These are phyloP conservation scores for Gossypium laxum DNA, from an alignment of 441 rosid genomes.

Conservation along the genomic window DNA sequence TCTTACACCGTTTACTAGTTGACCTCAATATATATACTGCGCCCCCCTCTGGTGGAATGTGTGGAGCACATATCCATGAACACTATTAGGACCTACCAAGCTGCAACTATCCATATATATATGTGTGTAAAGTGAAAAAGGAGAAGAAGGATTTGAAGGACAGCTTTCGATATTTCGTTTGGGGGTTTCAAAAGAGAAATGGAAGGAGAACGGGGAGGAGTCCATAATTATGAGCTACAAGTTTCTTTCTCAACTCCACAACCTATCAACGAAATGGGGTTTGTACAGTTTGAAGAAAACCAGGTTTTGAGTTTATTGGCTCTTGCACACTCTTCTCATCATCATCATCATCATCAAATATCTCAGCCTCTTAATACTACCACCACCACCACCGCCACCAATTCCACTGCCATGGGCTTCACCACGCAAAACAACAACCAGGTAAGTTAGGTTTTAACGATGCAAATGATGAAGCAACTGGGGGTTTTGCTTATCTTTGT, in stretches of 20 bases:
- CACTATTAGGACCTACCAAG: not conserved
- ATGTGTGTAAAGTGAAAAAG: too few species aligned
- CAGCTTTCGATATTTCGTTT: not conserved
- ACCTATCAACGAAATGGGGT: slow-evolving; percentile 53
- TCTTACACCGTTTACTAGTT: not conserved
- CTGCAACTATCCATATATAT: not conserved
- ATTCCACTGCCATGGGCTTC: slow-evolving; percentile 35
- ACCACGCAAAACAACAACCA: slow-evolving; percentile 26
- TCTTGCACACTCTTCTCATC: slow-evolving; percentile 29
- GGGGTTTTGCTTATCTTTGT: too few species aligned
- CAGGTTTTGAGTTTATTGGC: slow-evolving; percentile 62
- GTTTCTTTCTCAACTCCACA: slow-evolving; percentile 40
- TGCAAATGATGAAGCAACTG: not conserved
- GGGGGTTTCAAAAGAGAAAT: slow-evolving; percentile 13
- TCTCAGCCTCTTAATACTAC: slow-evolving; percentile 30
- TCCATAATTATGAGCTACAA: slow-evolving; percentile 41
- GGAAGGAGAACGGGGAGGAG: slow-evolving; percentile 39
- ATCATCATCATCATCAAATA: slow-evolving; percentile 34
- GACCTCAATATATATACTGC: not conserved
- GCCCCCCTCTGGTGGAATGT: not conserved
- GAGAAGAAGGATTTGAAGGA: not conserved
- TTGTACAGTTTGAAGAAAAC: slow-evolving; percentile 65
- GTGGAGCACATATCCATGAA: not conserved
- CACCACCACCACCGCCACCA: slow-evolving; percentile 14
- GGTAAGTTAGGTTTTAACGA: slow-evolving; percentile 10